phyloP scores from a whole-genome alignment of 163 green algal genomes.

The Chlorella variabilis region DNA sequence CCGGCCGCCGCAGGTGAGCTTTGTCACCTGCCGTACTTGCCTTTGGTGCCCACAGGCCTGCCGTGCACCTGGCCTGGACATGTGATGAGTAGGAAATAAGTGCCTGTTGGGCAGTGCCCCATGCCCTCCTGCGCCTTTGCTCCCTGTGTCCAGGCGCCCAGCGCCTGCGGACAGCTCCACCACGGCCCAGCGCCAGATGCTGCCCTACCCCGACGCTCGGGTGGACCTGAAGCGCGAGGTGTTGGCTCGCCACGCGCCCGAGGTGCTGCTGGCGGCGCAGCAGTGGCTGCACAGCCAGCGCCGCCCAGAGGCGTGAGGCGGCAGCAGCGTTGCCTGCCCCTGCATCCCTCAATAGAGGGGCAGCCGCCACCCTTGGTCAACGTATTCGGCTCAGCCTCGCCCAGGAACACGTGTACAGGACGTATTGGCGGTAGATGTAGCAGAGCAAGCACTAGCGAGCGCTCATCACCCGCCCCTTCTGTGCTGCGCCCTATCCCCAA shows the following conservation, averaged over 20 bases:
- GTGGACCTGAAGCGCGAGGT: slow-evolving; percentile 5
- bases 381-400: no score
- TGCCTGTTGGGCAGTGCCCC: no score
- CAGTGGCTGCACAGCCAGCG: not conserved
- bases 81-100: not conserved
- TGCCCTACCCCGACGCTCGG: slow-evolving; percentile 27
- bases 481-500: no score
- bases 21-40: not conserved
- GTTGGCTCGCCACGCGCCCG: not conserved
- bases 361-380: no score
- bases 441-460: no score
- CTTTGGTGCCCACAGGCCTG: not conserved
- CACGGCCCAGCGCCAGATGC: not conserved
- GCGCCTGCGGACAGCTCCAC: slow-evolving; percentile 17
- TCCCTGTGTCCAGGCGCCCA: slow-evolving; percentile 8
- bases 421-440: no score
- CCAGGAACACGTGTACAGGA: no score
- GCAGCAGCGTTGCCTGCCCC: no score
- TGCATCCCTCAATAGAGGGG: no score
- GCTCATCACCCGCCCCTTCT: no score
- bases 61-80: not conserved
- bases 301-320: not conserved
- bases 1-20: slow-evolving; percentile 37
- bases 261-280: slow-evolving; percentile 14
- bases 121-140: not conserved